Evolutionary conservation across 108 stramenopile genomes (phyloP), one percentile per base, ranked within the genome.

Genomic region (Fistulifera pelliculosa): DNA sequence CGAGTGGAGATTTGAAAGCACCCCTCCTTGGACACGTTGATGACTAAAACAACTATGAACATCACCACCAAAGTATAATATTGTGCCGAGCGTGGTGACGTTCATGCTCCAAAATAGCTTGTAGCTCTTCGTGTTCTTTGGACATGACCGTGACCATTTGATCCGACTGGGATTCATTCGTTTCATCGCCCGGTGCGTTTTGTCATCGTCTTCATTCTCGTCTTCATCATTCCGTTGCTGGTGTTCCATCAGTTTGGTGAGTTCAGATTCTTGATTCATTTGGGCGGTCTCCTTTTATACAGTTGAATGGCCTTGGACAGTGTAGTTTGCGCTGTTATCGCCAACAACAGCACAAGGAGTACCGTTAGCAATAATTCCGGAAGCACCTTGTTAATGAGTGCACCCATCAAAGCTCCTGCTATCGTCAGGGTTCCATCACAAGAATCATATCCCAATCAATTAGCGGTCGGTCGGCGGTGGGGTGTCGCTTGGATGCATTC

Each of bases 401-500:
- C 85, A 2, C 96, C 96, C 0, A 84, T 62, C 19, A 98, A 62
- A 6, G 97, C 95, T 7, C 97, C 97, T 0, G 87, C 89, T 55
- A 96, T 82, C 0, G 89, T 96, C 4, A 94, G 1, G 97, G 97
- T 67, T 98, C 97, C 95, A 96, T 96, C 12, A 94, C 85, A 6
- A 98, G 45, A 60, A 98, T 94, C 22, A 98, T 63, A 62, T 96
- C 94, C 97, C 97, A 98, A 70, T 98, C 94, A 12, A 98, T 81
- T 21, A 98, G 71, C 17, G 94, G 92, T 38, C 95, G 78, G 61
- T 96, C 91, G 1, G 47, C 90, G 60, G 39, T 81, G 76, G 55
- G 94, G 54, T 85, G 82, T 22, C 80, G 53, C 61, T 73, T 76
- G 31, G 28, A 50, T 13, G 57, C 43, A 59, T 86, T 81, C n/a